Evolutionary conservation across 352 stramenopile species (phyloP).

Genomic region (Thraustotheca clavata): DNA sequence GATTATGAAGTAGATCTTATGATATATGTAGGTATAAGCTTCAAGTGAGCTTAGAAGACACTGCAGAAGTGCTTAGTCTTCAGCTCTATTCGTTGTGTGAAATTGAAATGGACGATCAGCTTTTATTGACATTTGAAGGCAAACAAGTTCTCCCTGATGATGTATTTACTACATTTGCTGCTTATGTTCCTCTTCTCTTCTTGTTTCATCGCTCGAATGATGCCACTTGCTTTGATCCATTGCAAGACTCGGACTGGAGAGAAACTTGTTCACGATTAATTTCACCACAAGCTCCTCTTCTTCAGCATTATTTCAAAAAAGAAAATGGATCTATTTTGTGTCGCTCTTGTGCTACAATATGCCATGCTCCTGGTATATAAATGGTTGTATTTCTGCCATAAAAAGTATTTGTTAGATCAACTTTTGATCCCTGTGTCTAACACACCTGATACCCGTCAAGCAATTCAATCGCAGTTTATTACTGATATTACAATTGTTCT

Average conservation of each 20-base stretch:
- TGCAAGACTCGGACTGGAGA: constrained; percentile 8
- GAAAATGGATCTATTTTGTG: not conserved
- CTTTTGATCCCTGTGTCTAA: not conserved
- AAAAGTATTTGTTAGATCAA: not conserved
- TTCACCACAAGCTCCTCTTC: not conserved
- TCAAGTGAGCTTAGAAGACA: constrained; percentile 9
- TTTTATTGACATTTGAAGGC: constrained; percentile 13
- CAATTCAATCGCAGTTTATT: constrained; percentile 25
- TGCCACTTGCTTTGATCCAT: not conserved
- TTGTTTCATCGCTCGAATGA: not conserved
- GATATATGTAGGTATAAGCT: constrained; percentile 15
- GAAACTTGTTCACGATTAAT: constrained; percentile 13
- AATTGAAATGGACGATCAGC: constrained; percentile 6
- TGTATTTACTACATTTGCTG: not conserved
- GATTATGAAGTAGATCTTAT: not conserved
- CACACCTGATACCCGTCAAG: not conserved
- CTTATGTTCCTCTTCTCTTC: not conserved
- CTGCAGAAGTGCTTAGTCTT: constrained; percentile 10
- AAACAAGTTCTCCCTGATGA: not conserved
- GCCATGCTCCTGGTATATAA: not conserved
- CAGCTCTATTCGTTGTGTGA: constrained; percentile 19
- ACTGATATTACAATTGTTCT: constrained; percentile 44
- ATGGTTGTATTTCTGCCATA: not conserved
- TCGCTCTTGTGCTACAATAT: constrained; percentile 10
- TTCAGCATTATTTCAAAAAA: not conserved